Percentiles rank a stretch among this genome's conserved stretches.
Evolutionary conservation across 1,284 basidiomycete species (phyloP).

Genomic region (Volvariella surrecta): DNA sequence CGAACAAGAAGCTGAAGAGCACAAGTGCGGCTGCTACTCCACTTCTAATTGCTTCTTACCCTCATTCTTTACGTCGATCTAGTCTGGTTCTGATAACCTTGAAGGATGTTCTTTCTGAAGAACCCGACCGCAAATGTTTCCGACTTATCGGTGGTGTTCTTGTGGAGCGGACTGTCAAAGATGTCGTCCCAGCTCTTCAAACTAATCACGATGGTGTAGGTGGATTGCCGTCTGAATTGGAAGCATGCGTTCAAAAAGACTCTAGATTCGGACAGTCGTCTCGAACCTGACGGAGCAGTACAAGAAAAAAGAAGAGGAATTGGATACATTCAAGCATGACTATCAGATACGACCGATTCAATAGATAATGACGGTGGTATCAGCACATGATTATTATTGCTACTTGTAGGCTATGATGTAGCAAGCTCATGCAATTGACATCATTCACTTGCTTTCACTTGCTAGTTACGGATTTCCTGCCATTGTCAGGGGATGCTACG

Average conservation of each 20-base stretch:
- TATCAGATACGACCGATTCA: conserved; percentile 67
- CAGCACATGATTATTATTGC: too few relatives aligned
- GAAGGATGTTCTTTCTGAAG: conserved; percentile 65
- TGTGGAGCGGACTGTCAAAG: conserved; percentile 93
- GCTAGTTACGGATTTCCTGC: too few relatives aligned
- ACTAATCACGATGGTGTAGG: conserved; percentile 80
- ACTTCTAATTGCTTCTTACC: conserved; percentile 9
- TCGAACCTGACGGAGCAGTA: conserved; percentile 75
- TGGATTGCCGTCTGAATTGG: conserved; percentile 8
- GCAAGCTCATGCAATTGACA: too few relatives aligned
- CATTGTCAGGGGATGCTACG: too few relatives aligned
- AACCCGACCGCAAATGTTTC: conserved; percentile 93
- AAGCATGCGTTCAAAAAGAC: neutral
- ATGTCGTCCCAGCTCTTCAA: conserved; percentile 86
- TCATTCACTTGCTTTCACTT: too few relatives aligned
- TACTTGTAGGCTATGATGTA: too few relatives aligned
- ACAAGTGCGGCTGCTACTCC: conserved; percentile 43
- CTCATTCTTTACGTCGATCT: conserved; percentile 9
- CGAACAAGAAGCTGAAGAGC: conserved; percentile 89
- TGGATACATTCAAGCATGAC: conserved; percentile 76
- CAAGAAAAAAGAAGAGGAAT: conserved; percentile 80
- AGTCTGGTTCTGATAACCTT: conserved; percentile 90
- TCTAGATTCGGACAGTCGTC: conserved; percentile 75
- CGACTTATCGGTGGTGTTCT: conserved; percentile 93
- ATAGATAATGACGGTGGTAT: too few relatives aligned